A percentile compares a stretch with the other conserved stretches of the same genome.
Conservation (phyloP, 805 yeast genomes). For the Clavispora santaluciae region DNA sequence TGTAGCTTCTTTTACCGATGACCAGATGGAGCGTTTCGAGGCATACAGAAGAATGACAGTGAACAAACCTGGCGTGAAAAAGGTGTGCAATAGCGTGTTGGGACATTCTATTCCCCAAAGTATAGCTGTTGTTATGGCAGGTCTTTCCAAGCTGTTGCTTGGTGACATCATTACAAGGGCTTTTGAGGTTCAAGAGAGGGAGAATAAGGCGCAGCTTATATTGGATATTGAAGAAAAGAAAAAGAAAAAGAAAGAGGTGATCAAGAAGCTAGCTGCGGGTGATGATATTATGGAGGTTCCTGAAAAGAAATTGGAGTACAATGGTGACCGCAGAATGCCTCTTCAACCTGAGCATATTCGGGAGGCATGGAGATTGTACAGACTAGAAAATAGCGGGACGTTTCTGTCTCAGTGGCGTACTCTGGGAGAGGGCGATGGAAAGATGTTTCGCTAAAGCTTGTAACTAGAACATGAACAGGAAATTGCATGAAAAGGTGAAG, state of each 20-base stretch:
- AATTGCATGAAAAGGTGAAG: too few relatives aligned
- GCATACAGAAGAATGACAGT: slow-evolving; percentile 69
- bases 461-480: too few relatives aligned
- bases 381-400: slow-evolving; percentile 58
- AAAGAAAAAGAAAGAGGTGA: slow-evolving; percentile 26
- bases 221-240: slow-evolving; percentile 36
- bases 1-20: slow-evolving; percentile 69
- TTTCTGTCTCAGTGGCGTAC: slow-evolving; percentile 64
- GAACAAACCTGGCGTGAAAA: slow-evolving; percentile 67
- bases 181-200: slow-evolving; percentile 59
- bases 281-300: slow-evolving; percentile 11
- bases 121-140: slow-evolving; percentile 76
- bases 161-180: slow-evolving; percentile 88
- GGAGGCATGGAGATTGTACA: slow-evolving; percentile 82
- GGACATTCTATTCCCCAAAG: slow-evolving; percentile 78
- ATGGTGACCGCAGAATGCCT: slow-evolving; percentile 51
- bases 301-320: slow-evolving; percentile 25
- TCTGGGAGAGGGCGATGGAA: slow-evolving; percentile 67
- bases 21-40: slow-evolving; percentile 83
- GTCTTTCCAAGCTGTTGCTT: slow-evolving; percentile 82
- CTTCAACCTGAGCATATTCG: slow-evolving; percentile 78
- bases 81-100: slow-evolving; percentile 69
- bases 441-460: slow-evolving; percentile 57
- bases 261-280: slow-evolving; percentile 39
- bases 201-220: slow-evolving; percentile 39